Conservation (phyloP, 2,329 filamentous ascomycete genomes). For the Gaeumannomyces sp. region DNA sequence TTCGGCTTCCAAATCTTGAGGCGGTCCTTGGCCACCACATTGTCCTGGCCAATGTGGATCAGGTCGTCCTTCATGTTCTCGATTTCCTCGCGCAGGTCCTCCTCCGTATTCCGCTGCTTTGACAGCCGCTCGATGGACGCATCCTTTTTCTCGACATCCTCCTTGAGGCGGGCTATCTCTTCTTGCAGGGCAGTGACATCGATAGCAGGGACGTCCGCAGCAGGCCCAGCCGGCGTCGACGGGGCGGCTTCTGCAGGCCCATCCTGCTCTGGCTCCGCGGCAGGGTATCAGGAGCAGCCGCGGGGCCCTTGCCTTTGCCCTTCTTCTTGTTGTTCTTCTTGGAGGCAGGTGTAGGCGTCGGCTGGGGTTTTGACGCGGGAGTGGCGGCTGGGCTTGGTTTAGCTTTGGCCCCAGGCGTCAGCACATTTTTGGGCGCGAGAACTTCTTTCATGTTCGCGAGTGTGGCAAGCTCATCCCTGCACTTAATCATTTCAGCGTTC, state of each 20-base stretch:
- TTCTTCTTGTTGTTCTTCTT: constrained; percentile 77
- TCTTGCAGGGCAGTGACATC: constrained; percentile 31
- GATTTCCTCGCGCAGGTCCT: constrained; percentile 77
- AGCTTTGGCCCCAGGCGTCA: neutral
- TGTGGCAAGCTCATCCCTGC: neutral
- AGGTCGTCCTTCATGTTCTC: constrained; percentile 77
- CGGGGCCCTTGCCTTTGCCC: constrained; percentile 45
- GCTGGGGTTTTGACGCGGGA: constrained; percentile 16
- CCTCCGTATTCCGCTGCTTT: constrained; percentile 66
- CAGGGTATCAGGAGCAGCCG: constrained; percentile 22
- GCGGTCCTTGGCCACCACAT: constrained; percentile 75
- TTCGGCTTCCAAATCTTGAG: constrained; percentile 64
- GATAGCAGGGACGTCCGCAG: constrained; percentile 17
- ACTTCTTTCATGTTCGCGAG: neutral
- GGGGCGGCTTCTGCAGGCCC: constrained; percentile 26
- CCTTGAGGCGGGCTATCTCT: constrained; percentile 44
- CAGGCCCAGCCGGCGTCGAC: constrained; percentile 22
- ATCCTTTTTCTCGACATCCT: constrained; percentile 59
- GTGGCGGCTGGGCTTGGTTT: constrained; percentile 10
- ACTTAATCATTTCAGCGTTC: neutral
- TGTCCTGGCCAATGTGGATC: constrained; percentile 71
- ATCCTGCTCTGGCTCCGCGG: neutral
- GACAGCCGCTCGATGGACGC: constrained; percentile 65
- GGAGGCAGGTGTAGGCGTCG: constrained; percentile 17
- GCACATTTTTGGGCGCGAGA: neutral